Conservation (phyloP, 139 green algal genomes). For the Zygnema circumcarinatum region DNA sequence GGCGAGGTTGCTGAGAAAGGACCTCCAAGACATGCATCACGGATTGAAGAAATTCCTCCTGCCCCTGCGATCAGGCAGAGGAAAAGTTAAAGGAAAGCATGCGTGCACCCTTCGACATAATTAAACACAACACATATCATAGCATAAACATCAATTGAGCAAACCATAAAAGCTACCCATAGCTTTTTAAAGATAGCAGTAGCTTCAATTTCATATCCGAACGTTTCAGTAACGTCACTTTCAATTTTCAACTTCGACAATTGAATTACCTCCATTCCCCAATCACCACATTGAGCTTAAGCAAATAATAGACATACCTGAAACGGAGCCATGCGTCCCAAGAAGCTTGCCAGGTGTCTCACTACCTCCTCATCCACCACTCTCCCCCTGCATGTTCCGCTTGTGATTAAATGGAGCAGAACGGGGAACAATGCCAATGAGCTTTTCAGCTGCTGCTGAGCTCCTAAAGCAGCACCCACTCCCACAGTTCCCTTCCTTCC, state of each 20-base stretch:
- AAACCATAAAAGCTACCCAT: too few relatives aligned
- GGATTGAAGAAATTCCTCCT: slow-evolving; percentile 70
- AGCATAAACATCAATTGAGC: too few relatives aligned
- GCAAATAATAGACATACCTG: neutral
- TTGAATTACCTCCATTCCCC: too few relatives aligned
- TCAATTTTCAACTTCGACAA: too few relatives aligned
- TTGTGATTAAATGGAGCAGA: slow-evolving; percentile 75
- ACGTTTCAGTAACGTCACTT: too few relatives aligned
- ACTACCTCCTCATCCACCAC: slow-evolving; percentile 68
- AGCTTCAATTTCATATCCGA: too few relatives aligned
- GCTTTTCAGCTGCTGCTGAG: slow-evolving; percentile 12
- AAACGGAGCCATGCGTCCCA: slow-evolving; percentile 41
- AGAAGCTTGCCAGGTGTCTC: slow-evolving; percentile 63
- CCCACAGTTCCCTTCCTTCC: neutral
- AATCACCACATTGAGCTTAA: too few relatives aligned
- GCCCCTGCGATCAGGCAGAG: too few relatives aligned
- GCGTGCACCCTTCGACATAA: too few relatives aligned
- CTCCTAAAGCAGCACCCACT: neutral
- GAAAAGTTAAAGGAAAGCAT: too few relatives aligned
- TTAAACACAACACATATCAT: too few relatives aligned
- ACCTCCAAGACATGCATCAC: slow-evolving; percentile 79
- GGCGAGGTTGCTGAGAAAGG: slow-evolving; percentile 69
- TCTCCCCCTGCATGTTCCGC: slow-evolving; percentile 64
- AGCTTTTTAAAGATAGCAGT: too few relatives aligned
- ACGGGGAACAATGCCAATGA: slow-evolving; percentile 64